These are phyloP conservation scores for Schizothecium vesticola DNA, from an alignment of 495 filamentous ascomycete species.

Conservation along the genomic window DNA sequence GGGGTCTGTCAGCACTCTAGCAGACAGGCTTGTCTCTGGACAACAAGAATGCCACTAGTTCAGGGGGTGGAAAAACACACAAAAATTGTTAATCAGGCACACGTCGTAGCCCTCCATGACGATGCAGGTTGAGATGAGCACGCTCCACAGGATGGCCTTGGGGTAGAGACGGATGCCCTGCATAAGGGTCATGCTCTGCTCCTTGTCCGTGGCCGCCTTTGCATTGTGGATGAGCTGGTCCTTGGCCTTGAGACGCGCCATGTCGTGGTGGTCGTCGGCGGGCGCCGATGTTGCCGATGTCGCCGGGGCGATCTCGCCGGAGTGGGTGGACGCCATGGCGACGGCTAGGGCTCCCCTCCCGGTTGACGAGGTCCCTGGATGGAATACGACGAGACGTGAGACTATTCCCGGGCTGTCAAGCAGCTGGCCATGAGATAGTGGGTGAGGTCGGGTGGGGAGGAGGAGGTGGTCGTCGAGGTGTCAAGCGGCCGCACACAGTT, in stretches of 20 bases:
- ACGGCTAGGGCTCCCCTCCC: not conserved
- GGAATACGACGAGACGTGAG: not conserved
- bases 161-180: slow-evolving; percentile 51
- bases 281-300: not conserved
- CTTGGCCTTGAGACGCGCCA: slow-evolving; percentile 20
- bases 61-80: slow-evolving; percentile 15
- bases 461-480: not conserved
- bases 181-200: slow-evolving; percentile 50
- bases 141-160: slow-evolving; percentile 54
- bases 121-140: slow-evolving; percentile 58
- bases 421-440: not conserved
- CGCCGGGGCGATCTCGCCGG: not conserved
- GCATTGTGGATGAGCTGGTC: slow-evolving; percentile 43
- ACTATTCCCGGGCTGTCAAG: not conserved
- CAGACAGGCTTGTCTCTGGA: not conserved
- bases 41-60: not conserved
- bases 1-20: not conserved
- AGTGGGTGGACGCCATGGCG: slow-evolving; percentile 18
- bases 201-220: slow-evolving; percentile 44
- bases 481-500: not conserved
- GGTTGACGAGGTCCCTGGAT: not conserved
- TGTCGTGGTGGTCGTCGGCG: slow-evolving; percentile 5
- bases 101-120: slow-evolving; percentile 63
- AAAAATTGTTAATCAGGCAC: slow-evolving; percentile 54
- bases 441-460: not conserved